Percentiles rank a stretch among this genome's conserved stretches.
phyloP scores from a whole-genome alignment of 345 rosid species.

The Kernera saxatilis region DNA sequence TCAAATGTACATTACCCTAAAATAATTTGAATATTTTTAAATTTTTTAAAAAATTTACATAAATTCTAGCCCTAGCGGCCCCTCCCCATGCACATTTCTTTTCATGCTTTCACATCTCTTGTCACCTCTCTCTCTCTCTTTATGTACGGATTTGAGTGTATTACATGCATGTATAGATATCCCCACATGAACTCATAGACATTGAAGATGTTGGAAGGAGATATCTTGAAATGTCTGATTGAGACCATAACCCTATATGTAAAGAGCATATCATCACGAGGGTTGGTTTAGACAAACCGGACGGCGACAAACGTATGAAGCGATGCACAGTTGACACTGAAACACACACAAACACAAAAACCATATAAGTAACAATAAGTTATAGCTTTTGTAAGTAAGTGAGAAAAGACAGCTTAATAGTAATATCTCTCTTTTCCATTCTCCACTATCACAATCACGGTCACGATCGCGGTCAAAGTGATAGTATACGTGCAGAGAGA shows the following conservation, averaged over 20 bases:
- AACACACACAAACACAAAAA: constrained; percentile 28
- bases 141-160: not conserved
- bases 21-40: not conserved
- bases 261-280: constrained; percentile 16
- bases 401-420: constrained; percentile 26
- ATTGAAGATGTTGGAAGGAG: constrained; percentile 15
- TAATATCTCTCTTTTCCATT: constrained; percentile 7
- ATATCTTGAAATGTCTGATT: constrained; percentile 18
- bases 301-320: constrained; percentile 2
- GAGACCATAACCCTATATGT: constrained; percentile 16
- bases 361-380: constrained; percentile 8
- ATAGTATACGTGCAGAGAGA: constrained; percentile 7
- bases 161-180: constrained; percentile 1
- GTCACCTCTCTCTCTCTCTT: constrained; percentile 13
- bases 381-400: constrained; percentile 23
- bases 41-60: not conserved
- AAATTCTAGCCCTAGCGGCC: constrained; percentile 21
- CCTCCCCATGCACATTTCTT: constrained; percentile 29
- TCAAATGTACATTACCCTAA: constrained; percentile 17
- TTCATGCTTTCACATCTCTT: constrained; percentile 30
- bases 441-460: constrained; percentile 27
- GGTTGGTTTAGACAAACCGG: constrained; percentile 9
- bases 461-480: constrained; percentile 27
- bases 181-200: constrained; percentile 26
- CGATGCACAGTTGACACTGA: constrained; percentile 22